These are phyloP conservation scores for Chenopodium formosanum DNA, from an alignment of 148 eudicot species.

Conservation along the genomic window DNA sequence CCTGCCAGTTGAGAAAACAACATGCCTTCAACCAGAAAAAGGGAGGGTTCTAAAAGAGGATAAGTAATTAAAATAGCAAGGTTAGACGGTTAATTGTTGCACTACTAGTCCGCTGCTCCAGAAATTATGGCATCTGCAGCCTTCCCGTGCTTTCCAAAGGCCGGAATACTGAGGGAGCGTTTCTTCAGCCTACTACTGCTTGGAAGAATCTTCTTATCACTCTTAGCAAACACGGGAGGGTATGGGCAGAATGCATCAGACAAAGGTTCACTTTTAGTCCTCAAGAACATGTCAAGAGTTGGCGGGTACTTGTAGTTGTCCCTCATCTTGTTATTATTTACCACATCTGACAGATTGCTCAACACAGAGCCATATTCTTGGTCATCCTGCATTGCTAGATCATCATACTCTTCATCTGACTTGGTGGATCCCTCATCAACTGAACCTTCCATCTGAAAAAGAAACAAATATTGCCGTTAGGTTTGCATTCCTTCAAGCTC, in stretches of 20 bases:
- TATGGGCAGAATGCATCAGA: conserved; percentile 32
- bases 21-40: not conserved
- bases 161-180: conserved; percentile 67
- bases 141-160: conserved; percentile 38
- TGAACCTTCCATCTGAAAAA: conserved; percentile 79
- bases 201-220: conserved; percentile 34
- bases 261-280: conserved; percentile 47
- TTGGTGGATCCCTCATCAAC: conserved; percentile 88
- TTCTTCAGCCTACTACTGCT: conserved; percentile 48
- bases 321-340: conserved; percentile 20
- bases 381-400: conserved; percentile 76
- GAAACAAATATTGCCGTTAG: not conserved
- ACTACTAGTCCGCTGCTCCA: conserved; percentile 17
- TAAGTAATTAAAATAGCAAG: not conserved
- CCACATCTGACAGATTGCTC: conserved; percentile 26
- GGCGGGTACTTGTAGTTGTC: conserved; percentile 39
- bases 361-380: conserved; percentile 42
- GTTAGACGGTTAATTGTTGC: not conserved
- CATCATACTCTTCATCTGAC: conserved; percentile 91
- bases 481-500: not conserved
- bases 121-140: conserved; percentile 25
- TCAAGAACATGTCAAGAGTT: conserved; percentile 47
- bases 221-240: conserved; percentile 31
- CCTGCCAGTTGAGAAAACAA: not conserved
- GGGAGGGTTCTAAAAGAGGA: no score